phyloP scores from a whole-genome alignment of 805 yeast species.

The Lipomyces chichibuensis region DNA sequence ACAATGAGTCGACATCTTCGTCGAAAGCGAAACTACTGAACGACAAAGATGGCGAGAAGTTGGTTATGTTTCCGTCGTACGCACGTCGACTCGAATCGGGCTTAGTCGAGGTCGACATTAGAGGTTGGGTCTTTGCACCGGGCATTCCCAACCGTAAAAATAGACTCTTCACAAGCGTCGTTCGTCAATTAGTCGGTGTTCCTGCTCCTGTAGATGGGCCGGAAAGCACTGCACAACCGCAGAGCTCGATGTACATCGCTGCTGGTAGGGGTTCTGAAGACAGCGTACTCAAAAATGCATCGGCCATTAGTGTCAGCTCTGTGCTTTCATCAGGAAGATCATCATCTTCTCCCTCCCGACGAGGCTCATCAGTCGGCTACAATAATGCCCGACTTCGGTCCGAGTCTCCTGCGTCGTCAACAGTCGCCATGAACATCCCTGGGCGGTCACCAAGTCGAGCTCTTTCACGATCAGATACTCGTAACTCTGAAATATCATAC shows the following conservation, averaged over 20 bases:
- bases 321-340: slow-evolving; percentile 14
- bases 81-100: slow-evolving; percentile 45
- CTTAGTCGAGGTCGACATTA: slow-evolving; percentile 60
- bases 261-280: neutral
- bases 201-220: slow-evolving; percentile 28
- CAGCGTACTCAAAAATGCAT: slow-evolving; percentile 13
- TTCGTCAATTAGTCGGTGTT: slow-evolving; percentile 62
- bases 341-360: slow-evolving; percentile 27
- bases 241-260: slow-evolving; percentile 9
- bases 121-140: slow-evolving; percentile 73
- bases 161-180: slow-evolving; percentile 65
- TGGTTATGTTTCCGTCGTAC: slow-evolving; percentile 64
- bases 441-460: neutral
- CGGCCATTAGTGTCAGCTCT: slow-evolving; percentile 27
- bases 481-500: neutral
- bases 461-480: neutral
- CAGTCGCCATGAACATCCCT: slow-evolving; percentile 26
- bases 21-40: slow-evolving; percentile 16
- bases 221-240: slow-evolving; percentile 14
- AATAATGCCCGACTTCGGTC: slow-evolving; percentile 8
- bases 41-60: slow-evolving; percentile 53
- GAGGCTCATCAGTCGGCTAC: slow-evolving; percentile 15
- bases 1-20: neutral
- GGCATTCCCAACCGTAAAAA: slow-evolving; percentile 74
- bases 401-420: slow-evolving; percentile 15